Base-by-base conservation (phyloP, 257 asterid species). In the Jaltomata sinuosa region DNA sequence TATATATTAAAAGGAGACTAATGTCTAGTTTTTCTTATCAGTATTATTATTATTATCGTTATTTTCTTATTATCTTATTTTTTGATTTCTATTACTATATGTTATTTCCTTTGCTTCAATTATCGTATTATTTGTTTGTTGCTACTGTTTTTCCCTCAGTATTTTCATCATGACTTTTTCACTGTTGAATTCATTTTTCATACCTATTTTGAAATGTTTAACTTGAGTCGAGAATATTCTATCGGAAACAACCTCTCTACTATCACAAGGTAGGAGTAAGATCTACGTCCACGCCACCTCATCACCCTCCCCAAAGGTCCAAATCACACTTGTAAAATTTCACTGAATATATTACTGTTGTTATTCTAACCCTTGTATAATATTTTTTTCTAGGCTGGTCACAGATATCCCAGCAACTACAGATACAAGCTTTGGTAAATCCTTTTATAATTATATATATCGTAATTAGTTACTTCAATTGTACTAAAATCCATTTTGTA, bases 351-450 rank as follows among this genome's bases (percentile, higher is more conserved):
- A n/a, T n/a, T 54, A 21, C 9, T 21, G 9, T 54, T 55, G 1
- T 10, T 3, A 11, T 4, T 59, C 8, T 25, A 45, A 74, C 22
- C 0, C 8, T 71, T n/a, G 2, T 12, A 2, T 72, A 22, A n/a
- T 40, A 5, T 11, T 12, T 22, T 22, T 72, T 25, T 55, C n/a
- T 29, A 80, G 98, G 98, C 52, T 94, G 91, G 98, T 94, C 80
- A 94, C 98, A 52, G 97, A 94, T 87, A 94, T 94, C 86, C 98
- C 98, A 22, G 98, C 89, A 57, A 92, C 98, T 3, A 94, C 97
- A 14, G 94, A 93, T 72, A 89, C 88, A 83, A 84, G 80, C 52
- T 94, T 94, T 74, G 97, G 97, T 94, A 72, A 86, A 14, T 52
- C 36, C 45, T 34, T 38, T 16, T 3, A 32, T 71, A 9, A 59